These are phyloP conservation scores for Phytophthora pinifolia DNA, from an alignment of 352 stramenopile genomes.

Conservation along the genomic window DNA sequence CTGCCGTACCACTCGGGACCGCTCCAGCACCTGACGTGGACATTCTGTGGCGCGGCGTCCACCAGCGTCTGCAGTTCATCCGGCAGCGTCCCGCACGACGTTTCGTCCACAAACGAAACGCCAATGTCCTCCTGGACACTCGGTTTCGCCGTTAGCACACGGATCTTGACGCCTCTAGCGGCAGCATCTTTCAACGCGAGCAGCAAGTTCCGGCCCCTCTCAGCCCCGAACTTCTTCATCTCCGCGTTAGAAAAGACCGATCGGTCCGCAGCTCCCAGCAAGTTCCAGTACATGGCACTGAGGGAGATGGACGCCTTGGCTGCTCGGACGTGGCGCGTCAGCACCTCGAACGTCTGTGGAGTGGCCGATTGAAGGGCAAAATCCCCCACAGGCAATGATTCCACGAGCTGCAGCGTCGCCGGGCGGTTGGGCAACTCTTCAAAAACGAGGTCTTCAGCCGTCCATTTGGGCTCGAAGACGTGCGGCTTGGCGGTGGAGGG, in stretches of 20 bases:
- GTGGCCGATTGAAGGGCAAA: constrained; percentile 42
- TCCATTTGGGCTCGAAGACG: constrained; percentile 26
- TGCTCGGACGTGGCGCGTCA: constrained; percentile 41
- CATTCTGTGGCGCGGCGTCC: constrained; percentile 27
- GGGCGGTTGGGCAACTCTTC: constrained; percentile 2
- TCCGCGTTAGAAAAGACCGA: constrained; percentile 48
- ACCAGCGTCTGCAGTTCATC: constrained; percentile 56
- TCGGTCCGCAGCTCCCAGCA: constrained; percentile 61
- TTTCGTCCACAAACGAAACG: constrained; percentile 2
- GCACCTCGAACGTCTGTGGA: constrained; percentile 47
- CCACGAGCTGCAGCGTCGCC: constrained; percentile 50
- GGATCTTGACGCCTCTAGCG: constrained; percentile 50
- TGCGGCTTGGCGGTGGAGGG: background rate
- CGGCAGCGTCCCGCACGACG: constrained; percentile 44
- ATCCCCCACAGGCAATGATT: constrained; percentile 68
- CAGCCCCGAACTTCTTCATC: constrained; percentile 62
- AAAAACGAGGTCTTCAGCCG: constrained; percentile 8
- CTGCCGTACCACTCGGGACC: constrained; percentile 69
- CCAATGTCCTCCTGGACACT: constrained; percentile 9
- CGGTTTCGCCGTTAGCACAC: constrained; percentile 49
- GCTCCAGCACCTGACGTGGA: constrained; percentile 64
- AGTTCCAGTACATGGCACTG: constrained; percentile 87
- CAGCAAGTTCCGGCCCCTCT: constrained; percentile 53
- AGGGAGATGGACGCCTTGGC: constrained; percentile 63
- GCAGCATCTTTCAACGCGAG: constrained; percentile 50